Evolutionary conservation across 495 filamentous ascomycete genomes (phyloP).

Genomic region (Saxophila tyrrhenica): DNA sequence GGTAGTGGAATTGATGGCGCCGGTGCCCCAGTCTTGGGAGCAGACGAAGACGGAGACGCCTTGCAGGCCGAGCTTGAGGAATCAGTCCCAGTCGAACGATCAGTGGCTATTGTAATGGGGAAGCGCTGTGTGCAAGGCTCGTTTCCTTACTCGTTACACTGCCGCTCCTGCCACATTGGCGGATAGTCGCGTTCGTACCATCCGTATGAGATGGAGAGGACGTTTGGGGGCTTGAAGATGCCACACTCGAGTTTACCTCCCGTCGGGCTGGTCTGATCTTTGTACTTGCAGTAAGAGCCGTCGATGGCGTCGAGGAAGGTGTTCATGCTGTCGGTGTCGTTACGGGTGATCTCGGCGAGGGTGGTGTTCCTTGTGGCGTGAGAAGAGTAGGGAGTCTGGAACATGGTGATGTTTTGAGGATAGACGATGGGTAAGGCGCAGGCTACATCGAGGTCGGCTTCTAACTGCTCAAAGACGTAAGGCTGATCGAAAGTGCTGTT

Average conservation of each 20-base stretch:
- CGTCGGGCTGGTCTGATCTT: neutral
- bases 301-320: conserved; percentile 12
- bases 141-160: conserved; percentile 48
- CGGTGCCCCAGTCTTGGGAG: conserved; percentile 33
- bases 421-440: conserved; percentile 7
- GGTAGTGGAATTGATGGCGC: neutral
- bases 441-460: conserved; percentile 3
- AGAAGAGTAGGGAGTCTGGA: neutral
- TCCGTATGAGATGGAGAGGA: conserved; percentile 6
- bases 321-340: conserved; percentile 2
- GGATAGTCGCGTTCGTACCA: conserved; percentile 6
- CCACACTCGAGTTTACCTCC: neutral
- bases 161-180: conserved; percentile 15
- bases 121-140: too few relatives aligned
- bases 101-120: too few relatives aligned
- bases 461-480: too few relatives aligned
- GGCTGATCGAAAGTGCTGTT: too few relatives aligned
- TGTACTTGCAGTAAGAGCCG: conserved; percentile 3
- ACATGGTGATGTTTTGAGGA: conserved; percentile 6
- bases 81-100: too few relatives aligned
- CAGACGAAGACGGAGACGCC: conserved; percentile 32
- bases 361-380: neutral
- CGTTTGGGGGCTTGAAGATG: neutral
- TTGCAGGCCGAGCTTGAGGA: conserved; percentile 36
- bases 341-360: neutral